Evolutionary conservation across 2,329 filamentous ascomycete species (phyloP).

Genomic region (Aureobasidium sp.): DNA sequence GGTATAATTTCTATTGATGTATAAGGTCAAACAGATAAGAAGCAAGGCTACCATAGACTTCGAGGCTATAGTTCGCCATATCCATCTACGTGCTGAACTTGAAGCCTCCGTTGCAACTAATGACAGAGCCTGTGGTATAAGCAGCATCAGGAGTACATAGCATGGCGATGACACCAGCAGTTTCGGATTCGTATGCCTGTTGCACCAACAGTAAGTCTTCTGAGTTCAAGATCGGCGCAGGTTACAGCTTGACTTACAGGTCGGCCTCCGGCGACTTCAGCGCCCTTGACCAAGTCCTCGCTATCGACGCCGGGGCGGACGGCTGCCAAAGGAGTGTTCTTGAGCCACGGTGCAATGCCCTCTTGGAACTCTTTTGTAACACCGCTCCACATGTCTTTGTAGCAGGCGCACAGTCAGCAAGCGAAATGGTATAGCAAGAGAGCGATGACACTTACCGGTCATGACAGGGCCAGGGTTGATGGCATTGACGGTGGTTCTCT

Average conservation of each 20-base stretch:
- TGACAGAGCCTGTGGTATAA: constrained; percentile 71
- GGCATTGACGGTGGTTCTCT: constrained; percentile 57
- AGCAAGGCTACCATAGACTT: too few relatives aligned
- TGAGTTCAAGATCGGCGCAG: neutral
- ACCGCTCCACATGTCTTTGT: constrained; percentile 51
- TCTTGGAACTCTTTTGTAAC: constrained; percentile 53
- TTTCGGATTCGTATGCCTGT: constrained; percentile 58
- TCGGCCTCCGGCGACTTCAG: constrained; percentile 46
- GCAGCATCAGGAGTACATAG: constrained; percentile 62
- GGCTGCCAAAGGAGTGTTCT: constrained; percentile 57
- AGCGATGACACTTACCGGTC: constrained; percentile 54
- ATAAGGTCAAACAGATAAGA: neutral
- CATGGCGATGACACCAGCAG: constrained; percentile 72
- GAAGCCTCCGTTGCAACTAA: constrained; percentile 77
- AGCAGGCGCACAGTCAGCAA: neutral
- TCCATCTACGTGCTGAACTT: constrained; percentile 39
- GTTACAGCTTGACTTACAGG: constrained; percentile 38
- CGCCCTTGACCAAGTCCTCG: constrained; percentile 44
- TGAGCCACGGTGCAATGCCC: constrained; percentile 53
- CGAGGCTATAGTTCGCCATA: neutral
- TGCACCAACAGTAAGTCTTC: neutral
- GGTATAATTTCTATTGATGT: neutral
- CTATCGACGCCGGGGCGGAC: constrained; percentile 57
- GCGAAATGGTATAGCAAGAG: neutral
- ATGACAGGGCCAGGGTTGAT: constrained; percentile 61